Base-by-base conservation (phyloP, 1,284 basidiomycete genomes). In the Ceratobasidium sp. region DNA sequence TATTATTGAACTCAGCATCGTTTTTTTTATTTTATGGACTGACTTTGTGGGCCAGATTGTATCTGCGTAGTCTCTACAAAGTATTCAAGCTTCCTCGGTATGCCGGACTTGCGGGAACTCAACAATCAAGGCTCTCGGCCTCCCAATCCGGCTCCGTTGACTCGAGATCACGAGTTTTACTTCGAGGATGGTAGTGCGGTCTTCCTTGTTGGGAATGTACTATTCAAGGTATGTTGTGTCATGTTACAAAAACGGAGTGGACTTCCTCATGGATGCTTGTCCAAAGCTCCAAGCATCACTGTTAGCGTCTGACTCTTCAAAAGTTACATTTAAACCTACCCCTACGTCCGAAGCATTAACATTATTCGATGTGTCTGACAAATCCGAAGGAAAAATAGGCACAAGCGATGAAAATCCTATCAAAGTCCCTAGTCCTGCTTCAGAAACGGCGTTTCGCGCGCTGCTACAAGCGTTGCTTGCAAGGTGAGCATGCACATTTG, bases 141-240 rank as follows among this genome's bases (percentile, higher is more conserved):
- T 9, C 18, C 49, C 42, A 44, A 26, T 23, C 26, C 15, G 7
- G 2, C 13, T 5, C 26, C 26, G 15, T 64, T 42, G 3, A 64
- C 44, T 49, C 64, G 64, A 6, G 69, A 71, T 44, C 53, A 53
- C 2, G 42, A 40, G 18, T 60, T 42, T 40, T 71, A 71, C 39
- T 71, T 58, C 40, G 18, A 10, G 1, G 69, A 71, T 33, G 69
- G 69, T 42, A 71, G 55, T 44, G 69, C 55, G 4, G 69, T 71
- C 18, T 71, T 71, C 46, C 23, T 71, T 10, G 69, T 71, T 18
- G 69, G 60, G 33, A 26, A 42, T 39, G 39, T 71, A 1, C 28
- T 71, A 3, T 71, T 71, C 55, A 71, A 71, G 55, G 69, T 60
- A 63, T 15, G 12, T 12, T 20, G 39, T 64, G 4, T 20, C 39